Conservation (phyloP, 208 protist species). For the Trichomonas tenax region DNA sequence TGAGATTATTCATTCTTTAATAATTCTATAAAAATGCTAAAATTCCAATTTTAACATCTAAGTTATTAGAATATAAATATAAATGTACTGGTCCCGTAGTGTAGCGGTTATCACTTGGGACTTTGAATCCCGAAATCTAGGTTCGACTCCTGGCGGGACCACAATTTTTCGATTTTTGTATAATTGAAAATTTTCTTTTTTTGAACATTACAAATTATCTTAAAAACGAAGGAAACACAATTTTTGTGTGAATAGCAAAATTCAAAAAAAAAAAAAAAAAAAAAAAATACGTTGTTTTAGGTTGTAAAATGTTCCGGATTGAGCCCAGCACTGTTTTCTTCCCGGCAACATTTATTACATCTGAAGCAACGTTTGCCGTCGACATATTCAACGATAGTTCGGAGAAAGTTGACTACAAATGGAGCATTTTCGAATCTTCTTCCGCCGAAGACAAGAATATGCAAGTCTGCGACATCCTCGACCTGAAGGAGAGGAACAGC, state of each 20-base stretch:
- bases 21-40: no score
- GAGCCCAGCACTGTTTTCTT: not conserved
- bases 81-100: not conserved
- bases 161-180: not conserved
- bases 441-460: not conserved
- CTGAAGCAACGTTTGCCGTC: not conserved
- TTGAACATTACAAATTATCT: not conserved
- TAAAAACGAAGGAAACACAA: not conserved
- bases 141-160: conserved; percentile 22
- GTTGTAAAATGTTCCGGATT: not conserved
- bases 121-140: conserved; percentile 19
- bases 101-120: conserved; percentile 22
- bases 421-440: not conserved
- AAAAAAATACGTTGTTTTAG: not conserved
- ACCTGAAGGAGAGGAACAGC: not conserved
- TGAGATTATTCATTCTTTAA: no score
- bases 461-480: not conserved
- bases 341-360: not conserved
- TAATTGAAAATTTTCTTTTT: not conserved
- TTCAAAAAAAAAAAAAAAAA: not conserved
- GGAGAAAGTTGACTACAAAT: not conserved
- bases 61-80: no score
- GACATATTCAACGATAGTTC: not conserved
- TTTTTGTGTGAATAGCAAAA: not conserved
- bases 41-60: no score